Base-by-base conservation (phyloP, 768 basidiomycete species). In the Cystobasidium tubakii region DNA sequence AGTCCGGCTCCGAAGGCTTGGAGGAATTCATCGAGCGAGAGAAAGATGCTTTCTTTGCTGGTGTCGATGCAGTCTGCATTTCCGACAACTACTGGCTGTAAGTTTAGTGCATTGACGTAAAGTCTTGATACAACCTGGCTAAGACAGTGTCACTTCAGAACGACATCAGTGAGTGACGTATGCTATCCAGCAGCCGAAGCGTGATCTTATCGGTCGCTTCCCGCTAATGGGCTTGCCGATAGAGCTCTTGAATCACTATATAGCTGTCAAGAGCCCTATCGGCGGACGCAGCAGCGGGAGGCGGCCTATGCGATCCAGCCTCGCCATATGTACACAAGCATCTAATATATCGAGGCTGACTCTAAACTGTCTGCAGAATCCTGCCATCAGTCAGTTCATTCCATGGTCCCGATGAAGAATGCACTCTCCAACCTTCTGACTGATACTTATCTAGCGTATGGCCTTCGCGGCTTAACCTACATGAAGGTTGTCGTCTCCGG, bases 31-130 rank as follows among this genome's bases (percentile, higher is more conserved):
- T 97, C 75, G 82, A 84, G 74, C 83, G 84, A 62, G 93, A 96
- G 83, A 86, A 87, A 75, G 82, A 84, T 62, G 86, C 86, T 27
- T 96, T 88, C 85, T 94, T 96, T 82, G 85, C 88, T 44, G 90
- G 89, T 6, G 89, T 92, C 27, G 92, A 96, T 78, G 90, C 89
- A 77, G 89, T 94, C 69, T 98, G 95, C 85, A 97, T 97, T 78
- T 34, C 88, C 39, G 94, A 96, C 82, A 95, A 94, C 83, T 95
- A 94, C 82, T 96, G 94, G 94, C 82, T 76, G 57, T 66, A 17
- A 60, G 66, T 23, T 25, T 34, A 53, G 17, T 17, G 23, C 9
- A 54, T n/a, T 54, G 62, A 7, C 1, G 27, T n/a, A 13, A 29
- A 31, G 39, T 55, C 34, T 46, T 1, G 67, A 75, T 1, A 75